A percentile compares a stretch with the other conserved stretches of the same genome.
phyloP scores from a whole-genome alignment of 75 land plant species.

The Azolla pinnata region DNA sequence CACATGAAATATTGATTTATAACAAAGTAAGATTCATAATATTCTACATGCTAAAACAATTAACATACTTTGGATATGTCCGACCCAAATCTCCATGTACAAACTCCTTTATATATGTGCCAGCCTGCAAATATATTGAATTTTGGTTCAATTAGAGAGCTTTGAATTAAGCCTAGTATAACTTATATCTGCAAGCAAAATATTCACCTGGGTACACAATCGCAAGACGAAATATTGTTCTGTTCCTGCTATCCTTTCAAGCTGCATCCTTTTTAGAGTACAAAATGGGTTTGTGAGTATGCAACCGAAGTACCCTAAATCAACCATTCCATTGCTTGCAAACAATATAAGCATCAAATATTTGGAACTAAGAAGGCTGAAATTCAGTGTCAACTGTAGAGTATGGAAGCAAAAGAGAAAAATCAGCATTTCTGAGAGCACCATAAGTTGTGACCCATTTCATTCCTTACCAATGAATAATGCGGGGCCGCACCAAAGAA shows the following conservation, averaged over 20 bases:
- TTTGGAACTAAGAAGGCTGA: too few species aligned
- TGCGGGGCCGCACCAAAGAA: conserved; percentile 71
- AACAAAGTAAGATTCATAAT: background rate
- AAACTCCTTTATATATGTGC: conserved; percentile 97
- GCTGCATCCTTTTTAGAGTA: conserved; percentile 98
- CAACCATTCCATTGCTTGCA: too few species aligned
- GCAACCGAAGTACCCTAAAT: too few species aligned
- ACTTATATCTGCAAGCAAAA: background rate
- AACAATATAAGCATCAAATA: too few species aligned
- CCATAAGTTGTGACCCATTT: too few species aligned
- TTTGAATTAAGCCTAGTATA: background rate
- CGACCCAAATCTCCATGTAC: conserved; percentile 99
- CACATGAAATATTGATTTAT: background rate
- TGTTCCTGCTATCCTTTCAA: conserved; percentile 56
- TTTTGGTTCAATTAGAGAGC: too few species aligned
- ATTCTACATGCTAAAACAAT: background rate
- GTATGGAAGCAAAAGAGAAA: too few species aligned
- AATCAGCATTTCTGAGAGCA: too few species aligned
- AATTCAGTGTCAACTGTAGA: too few species aligned
- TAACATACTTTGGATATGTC: conserved; percentile 75
- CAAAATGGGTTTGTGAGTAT: too few species aligned
- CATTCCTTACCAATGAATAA: conserved; percentile 60
- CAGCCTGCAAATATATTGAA: conserved; percentile 52
- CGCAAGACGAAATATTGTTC: conserved; percentile 70
- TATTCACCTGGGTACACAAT: conserved; percentile 81